phyloP scores from a whole-genome alignment of 768 basidiomycete genomes.

The Suillus fuscotomentosus region DNA sequence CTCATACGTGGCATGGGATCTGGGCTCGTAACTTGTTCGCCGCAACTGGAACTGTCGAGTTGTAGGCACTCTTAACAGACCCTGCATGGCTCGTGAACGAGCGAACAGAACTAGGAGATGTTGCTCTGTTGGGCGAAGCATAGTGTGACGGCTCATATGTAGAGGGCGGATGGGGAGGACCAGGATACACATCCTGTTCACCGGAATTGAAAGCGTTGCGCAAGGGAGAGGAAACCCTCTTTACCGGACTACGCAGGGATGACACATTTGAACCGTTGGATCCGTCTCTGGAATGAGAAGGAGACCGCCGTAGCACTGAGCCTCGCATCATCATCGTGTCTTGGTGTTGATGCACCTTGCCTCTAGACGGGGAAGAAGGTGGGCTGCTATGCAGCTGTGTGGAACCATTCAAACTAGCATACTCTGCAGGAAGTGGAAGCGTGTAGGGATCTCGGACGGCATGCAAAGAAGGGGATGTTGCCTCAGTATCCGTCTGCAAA shows the following conservation, averaged over 20 bases:
- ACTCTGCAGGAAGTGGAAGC: not conserved
- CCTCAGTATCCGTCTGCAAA: not conserved
- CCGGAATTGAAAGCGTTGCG: conserved; percentile 9
- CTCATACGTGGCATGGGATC: conserved; percentile 16
- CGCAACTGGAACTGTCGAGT: not conserved
- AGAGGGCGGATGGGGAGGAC: not conserved
- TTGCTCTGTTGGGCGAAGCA: conserved; percentile 14
- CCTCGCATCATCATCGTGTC: not conserved
- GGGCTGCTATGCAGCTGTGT: not conserved
- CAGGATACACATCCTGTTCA: conserved; percentile 4
- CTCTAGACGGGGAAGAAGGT: conserved; percentile 5
- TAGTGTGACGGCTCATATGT: conserved; percentile 6
- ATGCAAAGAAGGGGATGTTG: not conserved
- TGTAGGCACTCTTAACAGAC: conserved; percentile 8
- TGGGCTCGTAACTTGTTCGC: conserved; percentile 20
- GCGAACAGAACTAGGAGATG: conserved; percentile 26
- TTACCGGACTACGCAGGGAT: conserved; percentile 11
- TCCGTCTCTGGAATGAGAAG: conserved; percentile 10
- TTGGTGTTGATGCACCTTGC: conserved; percentile 8
- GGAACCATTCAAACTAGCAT: not conserved
- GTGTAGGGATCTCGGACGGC: not conserved
- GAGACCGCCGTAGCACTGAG: conserved; percentile 4
- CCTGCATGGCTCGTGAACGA: conserved; percentile 18
- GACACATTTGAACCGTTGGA: conserved; percentile 12
- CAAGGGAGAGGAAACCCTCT: conserved; percentile 15